Evolutionary conservation across 148 eudicot species (phyloP).

Genomic region (Dysphania ambrosioides): DNA sequence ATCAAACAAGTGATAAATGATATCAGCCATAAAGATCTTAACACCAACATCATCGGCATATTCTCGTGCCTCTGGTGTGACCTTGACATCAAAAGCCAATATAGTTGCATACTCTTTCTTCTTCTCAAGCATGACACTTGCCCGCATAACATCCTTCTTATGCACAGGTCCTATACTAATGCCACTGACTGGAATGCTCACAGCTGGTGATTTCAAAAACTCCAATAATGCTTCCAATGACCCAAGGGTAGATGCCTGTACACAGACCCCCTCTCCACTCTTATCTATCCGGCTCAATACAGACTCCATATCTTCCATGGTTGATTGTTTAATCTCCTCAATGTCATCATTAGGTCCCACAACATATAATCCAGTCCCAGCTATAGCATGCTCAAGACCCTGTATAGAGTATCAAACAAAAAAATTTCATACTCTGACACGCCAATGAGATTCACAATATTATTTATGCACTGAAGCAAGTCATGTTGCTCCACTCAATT

Average conservation of each 20-base stretch:
- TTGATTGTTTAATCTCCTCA: slow-evolving; percentile 56
- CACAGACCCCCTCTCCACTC: slow-evolving; percentile 91
- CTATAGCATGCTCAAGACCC: slow-evolving; percentile 99
- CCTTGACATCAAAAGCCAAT: slow-evolving; percentile 96
- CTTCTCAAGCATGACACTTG: slow-evolving; percentile 98
- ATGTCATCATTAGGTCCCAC: slow-evolving; percentile 83
- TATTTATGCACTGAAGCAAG: not conserved
- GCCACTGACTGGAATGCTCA: slow-evolving; percentile 88
- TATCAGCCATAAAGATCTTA: slow-evolving; percentile 74
- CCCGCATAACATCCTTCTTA: slow-evolving; percentile 92
- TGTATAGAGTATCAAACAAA: slow-evolving; percentile 14
- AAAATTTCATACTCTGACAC: not conserved
- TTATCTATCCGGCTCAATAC: slow-evolving; percentile 84
- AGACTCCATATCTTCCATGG: slow-evolving; percentile 80
- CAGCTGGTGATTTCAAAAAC: slow-evolving; percentile 78
- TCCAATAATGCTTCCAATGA: slow-evolving; percentile 86
- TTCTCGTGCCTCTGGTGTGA: slow-evolving; percentile 83
- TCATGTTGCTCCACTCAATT: not conserved
- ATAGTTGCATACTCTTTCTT: slow-evolving; percentile 90
- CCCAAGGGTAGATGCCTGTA: slow-evolving; percentile 95
- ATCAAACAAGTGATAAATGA: slow-evolving; percentile 80
- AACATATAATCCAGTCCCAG: slow-evolving; percentile 79
- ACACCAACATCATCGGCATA: slow-evolving; percentile 89
- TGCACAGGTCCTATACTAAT: slow-evolving; percentile 94
- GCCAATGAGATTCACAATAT: not conserved